phyloP scores from a whole-genome alignment of 352 stramenopile genomes.

The Aphanomyces astaci region DNA sequence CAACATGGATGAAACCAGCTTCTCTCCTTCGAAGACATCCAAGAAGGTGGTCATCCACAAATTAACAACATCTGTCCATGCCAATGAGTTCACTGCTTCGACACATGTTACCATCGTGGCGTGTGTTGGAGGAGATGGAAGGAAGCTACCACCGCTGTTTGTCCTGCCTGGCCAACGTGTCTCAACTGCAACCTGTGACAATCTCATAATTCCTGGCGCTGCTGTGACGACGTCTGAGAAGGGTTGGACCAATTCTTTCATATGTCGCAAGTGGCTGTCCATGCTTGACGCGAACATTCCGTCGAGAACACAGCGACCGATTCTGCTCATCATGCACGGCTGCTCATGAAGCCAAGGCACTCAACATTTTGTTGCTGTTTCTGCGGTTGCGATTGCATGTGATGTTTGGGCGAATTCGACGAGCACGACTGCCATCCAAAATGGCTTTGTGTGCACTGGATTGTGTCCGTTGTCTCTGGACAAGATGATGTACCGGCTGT shows the following conservation, averaged over 20 bases:
- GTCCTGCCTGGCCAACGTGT: neutral
- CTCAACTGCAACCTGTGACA: neutral
- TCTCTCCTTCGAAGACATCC: neutral
- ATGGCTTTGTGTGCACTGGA: neutral
- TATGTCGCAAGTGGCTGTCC: neutral
- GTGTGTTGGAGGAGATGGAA: neutral
- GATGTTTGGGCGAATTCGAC: neutral
- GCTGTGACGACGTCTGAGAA: neutral
- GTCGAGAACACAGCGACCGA: neutral
- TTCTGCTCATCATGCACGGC: neutral
- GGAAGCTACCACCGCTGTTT: neutral
- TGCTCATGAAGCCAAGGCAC: neutral
- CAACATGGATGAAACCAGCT: slow-evolving; percentile 11
- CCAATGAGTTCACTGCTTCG: neutral
- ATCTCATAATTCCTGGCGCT: neutral
- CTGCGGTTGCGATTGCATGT: neutral
- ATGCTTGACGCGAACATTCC: neutral
- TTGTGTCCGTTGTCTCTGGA: neutral
- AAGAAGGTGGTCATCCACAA: slow-evolving; percentile 2
- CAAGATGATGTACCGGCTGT: neutral
- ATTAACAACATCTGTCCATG: neutral
- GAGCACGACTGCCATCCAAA: neutral
- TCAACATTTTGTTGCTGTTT: neutral
- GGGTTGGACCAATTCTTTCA: neutral
- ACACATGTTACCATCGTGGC: neutral